These are phyloP conservation scores for Persicaria maculosa DNA, from an alignment of 148 eudicot species.

Conservation along the genomic window DNA sequence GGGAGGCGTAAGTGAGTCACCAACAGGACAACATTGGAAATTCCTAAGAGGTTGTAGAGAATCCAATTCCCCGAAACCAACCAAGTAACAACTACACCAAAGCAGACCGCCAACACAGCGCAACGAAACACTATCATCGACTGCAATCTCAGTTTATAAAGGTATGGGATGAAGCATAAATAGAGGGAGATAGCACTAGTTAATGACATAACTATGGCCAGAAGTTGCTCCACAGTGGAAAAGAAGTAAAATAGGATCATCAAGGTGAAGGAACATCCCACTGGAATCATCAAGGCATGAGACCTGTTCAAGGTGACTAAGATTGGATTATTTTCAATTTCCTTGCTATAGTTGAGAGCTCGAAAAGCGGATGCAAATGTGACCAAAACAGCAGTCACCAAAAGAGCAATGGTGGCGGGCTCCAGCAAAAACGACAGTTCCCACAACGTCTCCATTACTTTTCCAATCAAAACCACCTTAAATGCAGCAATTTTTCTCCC, in stretches of 20 bases:
- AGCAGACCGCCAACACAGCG: constrained; percentile 52
- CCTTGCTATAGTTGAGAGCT: constrained; percentile 79
- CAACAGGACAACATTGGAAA: constrained; percentile 73
- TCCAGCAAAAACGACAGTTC: constrained; percentile 70
- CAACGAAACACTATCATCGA: constrained; percentile 56
- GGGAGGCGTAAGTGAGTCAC: constrained; percentile 96
- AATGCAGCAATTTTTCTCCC: no score
- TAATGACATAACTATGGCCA: constrained; percentile 71
- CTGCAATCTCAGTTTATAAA: constrained; percentile 42
- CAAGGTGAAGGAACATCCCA: constrained; percentile 82
- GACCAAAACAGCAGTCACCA: constrained; percentile 80
- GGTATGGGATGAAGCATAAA: constrained; percentile 65
- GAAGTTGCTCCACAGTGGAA: constrained; percentile 83
- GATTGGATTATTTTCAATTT: constrained; percentile 79
- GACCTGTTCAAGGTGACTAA: constrained; percentile 75
- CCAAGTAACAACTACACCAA: constrained; percentile 64
- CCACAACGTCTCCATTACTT: constrained; percentile 67
- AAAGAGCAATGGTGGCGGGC: constrained; percentile 83
- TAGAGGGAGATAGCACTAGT: constrained; percentile 65
- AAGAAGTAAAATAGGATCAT: constrained; percentile 87
- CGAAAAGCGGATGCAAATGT: constrained; percentile 83
- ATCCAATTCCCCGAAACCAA: constrained; percentile 91
- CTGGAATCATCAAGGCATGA: constrained; percentile 92
- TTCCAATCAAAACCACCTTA: background rate
- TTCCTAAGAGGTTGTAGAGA: constrained; percentile 81